Evolutionary conservation across 371 early-diverging fungal genomes (phyloP).

Genomic region (Apophysomyces variabilis): DNA sequence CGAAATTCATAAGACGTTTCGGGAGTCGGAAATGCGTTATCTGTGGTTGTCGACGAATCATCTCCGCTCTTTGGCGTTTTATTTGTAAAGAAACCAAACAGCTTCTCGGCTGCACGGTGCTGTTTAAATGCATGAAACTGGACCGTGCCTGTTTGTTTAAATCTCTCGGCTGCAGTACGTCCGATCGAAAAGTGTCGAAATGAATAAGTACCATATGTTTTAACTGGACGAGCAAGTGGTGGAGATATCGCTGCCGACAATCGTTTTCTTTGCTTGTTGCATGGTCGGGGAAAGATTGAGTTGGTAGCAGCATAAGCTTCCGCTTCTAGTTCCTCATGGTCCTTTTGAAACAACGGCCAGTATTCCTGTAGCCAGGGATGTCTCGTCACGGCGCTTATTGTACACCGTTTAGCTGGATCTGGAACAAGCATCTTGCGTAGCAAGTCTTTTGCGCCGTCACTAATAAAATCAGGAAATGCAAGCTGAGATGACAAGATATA

Average conservation of each 20-base stretch:
- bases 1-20: neutral
- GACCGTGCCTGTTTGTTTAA: conserved; percentile 9
- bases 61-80: conserved; percentile 5
- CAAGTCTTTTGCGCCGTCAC: conserved; percentile 50
- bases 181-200: conserved; percentile 6
- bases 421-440: conserved; percentile 63
- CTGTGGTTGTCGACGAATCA: neutral
- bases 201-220: conserved; percentile 15
- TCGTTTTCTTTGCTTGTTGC: neutral
- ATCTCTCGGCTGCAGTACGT: conserved; percentile 5
- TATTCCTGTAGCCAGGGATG: conserved; percentile 45
- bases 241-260: neutral
- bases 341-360: conserved; percentile 13
- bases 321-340: conserved; percentile 15
- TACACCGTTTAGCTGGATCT: conserved; percentile 57
- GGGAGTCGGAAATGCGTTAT: neutral
- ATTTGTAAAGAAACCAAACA: conserved; percentile 24
- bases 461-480: conserved; percentile 59
- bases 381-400: conserved; percentile 51
- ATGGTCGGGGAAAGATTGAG: conserved; percentile 13
- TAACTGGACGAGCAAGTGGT: conserved; percentile 15
- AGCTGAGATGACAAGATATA: conserved; percentile 67
- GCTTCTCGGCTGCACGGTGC: conserved; percentile 17
- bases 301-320: conserved; percentile 15
- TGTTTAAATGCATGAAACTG: conserved; percentile 8